Evolutionary conservation across 345 rosid species (phyloP).

Genomic region (Kernera saxatilis): DNA sequence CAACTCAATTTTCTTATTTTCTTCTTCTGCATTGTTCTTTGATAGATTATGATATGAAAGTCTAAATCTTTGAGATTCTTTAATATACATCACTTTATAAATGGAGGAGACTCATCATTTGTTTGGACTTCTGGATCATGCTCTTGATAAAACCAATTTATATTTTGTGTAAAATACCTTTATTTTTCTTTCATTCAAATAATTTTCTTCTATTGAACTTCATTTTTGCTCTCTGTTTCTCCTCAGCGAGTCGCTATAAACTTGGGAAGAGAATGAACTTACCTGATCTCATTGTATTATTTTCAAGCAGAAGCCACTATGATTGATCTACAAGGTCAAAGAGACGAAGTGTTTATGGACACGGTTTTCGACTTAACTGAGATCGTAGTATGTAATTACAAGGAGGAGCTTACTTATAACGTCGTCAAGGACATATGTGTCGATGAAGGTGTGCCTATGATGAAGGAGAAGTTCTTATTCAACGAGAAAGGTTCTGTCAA

Average conservation of each 20-base stretch:
- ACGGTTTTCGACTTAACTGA: constrained; percentile 46
- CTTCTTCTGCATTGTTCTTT: background rate
- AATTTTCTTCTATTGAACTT: background rate
- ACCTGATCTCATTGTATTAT: background rate
- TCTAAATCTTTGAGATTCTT: background rate
- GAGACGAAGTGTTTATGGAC: constrained; percentile 19
- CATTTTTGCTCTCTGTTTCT: background rate
- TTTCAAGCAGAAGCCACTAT: background rate
- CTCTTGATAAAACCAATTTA: background rate
- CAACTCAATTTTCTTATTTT: background rate
- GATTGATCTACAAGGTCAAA: background rate
- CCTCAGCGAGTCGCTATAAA: background rate
- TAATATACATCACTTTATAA: background rate
- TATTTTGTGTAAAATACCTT: background rate
- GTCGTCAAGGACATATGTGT: constrained; percentile 63
- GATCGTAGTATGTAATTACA: constrained; percentile 40
- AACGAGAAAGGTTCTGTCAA: background rate
- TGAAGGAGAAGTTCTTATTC: constrained; percentile 41
- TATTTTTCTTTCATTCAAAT: background rate
- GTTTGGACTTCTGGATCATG: background rate
- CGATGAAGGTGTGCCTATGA: constrained; percentile 47
- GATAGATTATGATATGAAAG: background rate
- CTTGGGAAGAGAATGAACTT: background rate
- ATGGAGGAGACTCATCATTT: background rate
- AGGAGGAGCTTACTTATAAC: constrained; percentile 47